phyloP scores from a whole-genome alignment of 352 stramenopile genomes.

The Phytophthora sp. region DNA sequence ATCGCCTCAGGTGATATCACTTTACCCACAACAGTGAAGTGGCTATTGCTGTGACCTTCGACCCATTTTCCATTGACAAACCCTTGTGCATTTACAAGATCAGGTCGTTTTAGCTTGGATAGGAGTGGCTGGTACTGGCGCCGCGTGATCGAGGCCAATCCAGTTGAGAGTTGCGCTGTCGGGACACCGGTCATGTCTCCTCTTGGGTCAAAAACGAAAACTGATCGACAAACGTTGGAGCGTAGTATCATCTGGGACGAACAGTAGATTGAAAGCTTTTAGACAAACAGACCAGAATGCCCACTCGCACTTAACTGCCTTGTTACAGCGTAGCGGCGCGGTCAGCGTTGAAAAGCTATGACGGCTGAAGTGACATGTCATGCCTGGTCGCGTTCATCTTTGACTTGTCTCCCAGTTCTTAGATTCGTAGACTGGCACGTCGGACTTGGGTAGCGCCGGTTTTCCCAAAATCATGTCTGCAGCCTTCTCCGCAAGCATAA shows the following conservation, averaged over 20 bases:
- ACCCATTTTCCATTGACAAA: conserved; percentile 79
- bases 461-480: conserved; percentile 90
- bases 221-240: conserved; percentile 8
- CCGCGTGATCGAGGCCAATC: conserved; percentile 11
- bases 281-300: not conserved
- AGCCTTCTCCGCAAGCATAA: conserved; percentile 92
- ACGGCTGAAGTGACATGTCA: conserved; percentile 14
- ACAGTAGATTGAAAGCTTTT: too few species aligned
- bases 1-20: too few species aligned
- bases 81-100: conserved; percentile 68
- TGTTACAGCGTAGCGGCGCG: too few species aligned
- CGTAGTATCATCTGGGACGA: too few species aligned
- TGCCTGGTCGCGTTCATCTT: conserved; percentile 34
- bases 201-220: conserved; percentile 8
- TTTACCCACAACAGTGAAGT: conserved; percentile 63
- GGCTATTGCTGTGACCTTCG: conserved; percentile 41
- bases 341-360: too few species aligned
- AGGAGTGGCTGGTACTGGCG: conserved; percentile 40
- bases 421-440: conserved; percentile 59
- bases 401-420: conserved; percentile 71
- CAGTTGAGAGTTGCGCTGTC: not conserved
- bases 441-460: conserved; percentile 56
- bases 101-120: conserved; percentile 53
- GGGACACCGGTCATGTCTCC: conserved; percentile 18
- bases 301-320: too few species aligned